A percentile compares a stretch with the other conserved stretches of the same genome.
These are phyloP conservation scores for Colletotrichum sp. DNA, from an alignment of 2,329 filamentous ascomycete species.

Conservation along the genomic window DNA sequence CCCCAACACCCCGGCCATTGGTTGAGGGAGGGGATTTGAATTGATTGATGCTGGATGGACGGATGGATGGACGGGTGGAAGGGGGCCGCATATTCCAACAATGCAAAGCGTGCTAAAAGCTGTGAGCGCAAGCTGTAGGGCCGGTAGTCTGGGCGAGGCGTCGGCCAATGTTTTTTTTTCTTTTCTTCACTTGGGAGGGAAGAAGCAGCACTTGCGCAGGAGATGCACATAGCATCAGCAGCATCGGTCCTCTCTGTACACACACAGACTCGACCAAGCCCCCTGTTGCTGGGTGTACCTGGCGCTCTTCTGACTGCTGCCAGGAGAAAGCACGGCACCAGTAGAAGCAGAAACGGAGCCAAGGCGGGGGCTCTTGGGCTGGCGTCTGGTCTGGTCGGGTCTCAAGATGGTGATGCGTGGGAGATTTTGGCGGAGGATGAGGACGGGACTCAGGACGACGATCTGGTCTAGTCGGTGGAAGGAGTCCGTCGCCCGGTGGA, in stretches of 20 bases:
- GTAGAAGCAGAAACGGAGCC: not conserved
- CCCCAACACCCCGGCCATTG: conserved; percentile 32
- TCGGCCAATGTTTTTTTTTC: not conserved
- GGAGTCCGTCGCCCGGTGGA: conserved; percentile 3
- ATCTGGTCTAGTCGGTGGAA: not conserved
- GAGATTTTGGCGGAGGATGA: not conserved
- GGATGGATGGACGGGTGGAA: not conserved
- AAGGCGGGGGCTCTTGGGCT: not conserved
- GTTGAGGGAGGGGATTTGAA: conserved; percentile 19
- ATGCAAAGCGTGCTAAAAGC: not conserved
- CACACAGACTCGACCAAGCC: conserved; percentile 2
- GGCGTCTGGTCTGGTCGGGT: not conserved
- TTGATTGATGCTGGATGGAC: not conserved
- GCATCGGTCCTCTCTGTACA: not conserved
- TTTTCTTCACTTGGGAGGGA: not conserved
- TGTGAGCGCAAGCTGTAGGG: not conserved
- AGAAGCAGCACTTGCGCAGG: not conserved
- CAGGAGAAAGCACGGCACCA: not conserved
- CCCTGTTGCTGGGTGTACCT: not conserved
- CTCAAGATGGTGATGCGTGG: not conserved
- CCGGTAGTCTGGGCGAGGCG: not conserved
- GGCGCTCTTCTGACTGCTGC: not conserved
- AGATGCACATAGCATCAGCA: not conserved
- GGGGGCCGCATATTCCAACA: not conserved
- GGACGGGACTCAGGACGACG: not conserved